These are phyloP conservation scores for Trichosporon ovoides DNA, from an alignment of 1,284 basidiomycete genomes.

Conservation along the genomic window DNA sequence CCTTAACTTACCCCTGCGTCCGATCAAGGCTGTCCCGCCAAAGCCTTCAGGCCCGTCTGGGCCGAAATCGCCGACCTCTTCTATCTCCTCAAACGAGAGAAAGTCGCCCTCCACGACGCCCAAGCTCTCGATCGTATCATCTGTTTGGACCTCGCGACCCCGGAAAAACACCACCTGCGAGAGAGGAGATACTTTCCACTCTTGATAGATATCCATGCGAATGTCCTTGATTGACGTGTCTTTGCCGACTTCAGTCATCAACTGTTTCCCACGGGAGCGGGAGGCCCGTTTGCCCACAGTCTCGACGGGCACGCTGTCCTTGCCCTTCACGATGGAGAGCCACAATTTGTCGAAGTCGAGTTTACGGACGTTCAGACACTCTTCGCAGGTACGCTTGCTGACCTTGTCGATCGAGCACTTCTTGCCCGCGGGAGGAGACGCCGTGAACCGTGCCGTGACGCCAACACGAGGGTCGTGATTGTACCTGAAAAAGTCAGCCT, in stretches of 20 bases:
- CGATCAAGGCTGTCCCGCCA: slow-evolving; percentile 36
- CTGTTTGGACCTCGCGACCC: slow-evolving; percentile 22
- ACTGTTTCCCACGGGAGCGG: slow-evolving; percentile 1
- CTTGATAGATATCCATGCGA: slow-evolving; percentile 27
- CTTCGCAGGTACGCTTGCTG: slow-evolving; percentile 13
- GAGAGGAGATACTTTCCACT: slow-evolving; percentile 27
- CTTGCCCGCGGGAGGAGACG: slow-evolving; percentile 6
- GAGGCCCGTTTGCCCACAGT: neutral
- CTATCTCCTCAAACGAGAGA: slow-evolving; percentile 19
- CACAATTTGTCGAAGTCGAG: slow-evolving; percentile 19
- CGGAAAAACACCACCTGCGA: slow-evolving; percentile 26
- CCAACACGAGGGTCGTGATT: slow-evolving; percentile 16
- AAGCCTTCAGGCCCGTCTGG: slow-evolving; percentile 32
- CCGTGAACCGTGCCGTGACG: slow-evolving; percentile 19
- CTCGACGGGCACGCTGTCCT: slow-evolving; percentile 1
- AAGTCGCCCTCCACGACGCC: slow-evolving; percentile 27
- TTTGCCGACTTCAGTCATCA: slow-evolving; percentile 22
- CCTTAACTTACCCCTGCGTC: slow-evolving; percentile 25
- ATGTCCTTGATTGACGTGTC: slow-evolving; percentile 31
- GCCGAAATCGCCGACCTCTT: slow-evolving; percentile 28
- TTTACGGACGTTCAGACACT: slow-evolving; percentile 17
- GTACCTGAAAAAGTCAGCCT: slow-evolving; percentile 17
- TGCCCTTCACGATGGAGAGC: slow-evolving; percentile 17
- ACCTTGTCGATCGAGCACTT: neutral
- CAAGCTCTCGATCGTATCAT: slow-evolving; percentile 30